Conservation (phyloP, 2,329 filamentous ascomycete genomes). For the Cytospora piceicola region DNA sequence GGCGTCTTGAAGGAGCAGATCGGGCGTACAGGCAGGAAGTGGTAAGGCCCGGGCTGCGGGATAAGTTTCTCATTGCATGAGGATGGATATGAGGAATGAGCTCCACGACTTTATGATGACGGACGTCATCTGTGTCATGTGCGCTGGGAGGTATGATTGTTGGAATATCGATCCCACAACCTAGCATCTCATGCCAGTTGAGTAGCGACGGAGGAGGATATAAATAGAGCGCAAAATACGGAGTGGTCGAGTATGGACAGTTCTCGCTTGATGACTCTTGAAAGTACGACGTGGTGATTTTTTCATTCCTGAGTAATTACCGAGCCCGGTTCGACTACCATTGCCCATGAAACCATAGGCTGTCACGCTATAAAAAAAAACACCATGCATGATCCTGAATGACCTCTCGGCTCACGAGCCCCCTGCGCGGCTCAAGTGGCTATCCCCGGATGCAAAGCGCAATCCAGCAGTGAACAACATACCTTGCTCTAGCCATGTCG, state of each 20-base stretch:
- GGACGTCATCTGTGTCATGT: not conserved
- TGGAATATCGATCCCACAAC: not conserved
- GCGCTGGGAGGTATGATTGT: not conserved
- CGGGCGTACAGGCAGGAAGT: not conserved
- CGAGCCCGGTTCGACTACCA: not conserved
- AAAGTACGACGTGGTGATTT: not conserved
- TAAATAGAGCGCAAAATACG: constrained; percentile 10
- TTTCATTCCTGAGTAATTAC: not conserved
- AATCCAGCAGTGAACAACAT: not conserved
- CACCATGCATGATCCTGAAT: not conserved
- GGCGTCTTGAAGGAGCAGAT: not conserved
- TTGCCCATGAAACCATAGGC: not conserved
- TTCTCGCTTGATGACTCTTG: not conserved
- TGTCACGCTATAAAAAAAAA: not conserved
- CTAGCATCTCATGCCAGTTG: not conserved
- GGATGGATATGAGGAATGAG: not conserved
- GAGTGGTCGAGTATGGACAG: not conserved
- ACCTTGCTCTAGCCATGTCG: not conserved
- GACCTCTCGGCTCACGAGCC: not conserved
- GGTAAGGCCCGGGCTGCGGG: not conserved
- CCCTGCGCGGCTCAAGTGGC: not conserved
- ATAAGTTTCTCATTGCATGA: not conserved
- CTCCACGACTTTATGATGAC: not conserved
- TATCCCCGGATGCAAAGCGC: not conserved
- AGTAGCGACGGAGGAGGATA: not conserved